These are phyloP conservation scores for Colletotrichum abscissum DNA, from an alignment of 2,329 filamentous ascomycete species.

Conservation along the genomic window DNA sequence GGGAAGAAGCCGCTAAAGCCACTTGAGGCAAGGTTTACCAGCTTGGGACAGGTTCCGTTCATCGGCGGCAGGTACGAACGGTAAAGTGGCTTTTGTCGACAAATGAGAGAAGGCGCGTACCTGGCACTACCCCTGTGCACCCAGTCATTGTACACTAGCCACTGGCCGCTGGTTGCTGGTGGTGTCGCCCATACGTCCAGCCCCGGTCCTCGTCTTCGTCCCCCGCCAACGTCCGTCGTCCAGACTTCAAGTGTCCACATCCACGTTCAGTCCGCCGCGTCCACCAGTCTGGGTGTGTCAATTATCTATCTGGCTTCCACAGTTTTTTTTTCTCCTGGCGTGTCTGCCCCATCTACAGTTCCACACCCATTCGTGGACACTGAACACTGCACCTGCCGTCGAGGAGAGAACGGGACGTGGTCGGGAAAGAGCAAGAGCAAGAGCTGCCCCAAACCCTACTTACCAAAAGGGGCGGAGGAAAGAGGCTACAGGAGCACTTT, in stretches of 20 bases:
- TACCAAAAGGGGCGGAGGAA: background rate
- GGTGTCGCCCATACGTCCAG: background rate
- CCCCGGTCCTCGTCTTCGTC: conserved; percentile 14
- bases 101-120: conserved; percentile 23
- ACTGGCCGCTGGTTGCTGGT: background rate
- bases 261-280: background rate
- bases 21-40: background rate
- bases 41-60: conserved; percentile 11
- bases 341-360: background rate
- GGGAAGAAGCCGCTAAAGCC: conserved; percentile 14
- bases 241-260: background rate
- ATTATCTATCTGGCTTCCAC: background rate
- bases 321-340: background rate
- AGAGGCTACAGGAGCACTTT: background rate
- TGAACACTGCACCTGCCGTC: background rate
- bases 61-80: conserved; percentile 33
- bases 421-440: background rate
- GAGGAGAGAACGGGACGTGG: background rate
- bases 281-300: no score
- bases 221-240: background rate
- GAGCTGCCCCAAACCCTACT: background rate
- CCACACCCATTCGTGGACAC: background rate
- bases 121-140: conserved; percentile 14
- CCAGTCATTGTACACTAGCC: background rate
- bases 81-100: conserved; percentile 21